Percentiles rank a stretch among this genome's conserved stretches.
These are phyloP conservation scores for Hericium alpestre DNA, from an alignment of 768 basidiomycete species.

Conservation along the genomic window DNA sequence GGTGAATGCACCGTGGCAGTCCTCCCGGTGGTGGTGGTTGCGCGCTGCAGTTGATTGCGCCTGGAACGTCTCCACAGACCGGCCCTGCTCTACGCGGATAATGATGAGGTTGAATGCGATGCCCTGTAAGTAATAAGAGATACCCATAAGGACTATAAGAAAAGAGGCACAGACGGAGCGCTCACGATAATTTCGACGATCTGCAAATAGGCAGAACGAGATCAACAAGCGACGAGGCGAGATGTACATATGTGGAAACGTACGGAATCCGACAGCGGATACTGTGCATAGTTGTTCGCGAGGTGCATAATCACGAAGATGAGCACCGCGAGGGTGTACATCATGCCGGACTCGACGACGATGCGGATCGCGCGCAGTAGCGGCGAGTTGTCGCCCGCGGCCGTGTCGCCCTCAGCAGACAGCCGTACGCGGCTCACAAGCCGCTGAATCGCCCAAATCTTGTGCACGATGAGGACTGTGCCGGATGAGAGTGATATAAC, in stretches of 20 bases:
- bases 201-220: background rate
- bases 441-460: background rate
- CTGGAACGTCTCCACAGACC: constrained; percentile 3
- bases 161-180: too few species aligned
- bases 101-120: constrained; percentile 24
- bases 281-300: constrained; percentile 16
- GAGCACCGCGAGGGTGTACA: constrained; percentile 17
- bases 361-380: constrained; percentile 15
- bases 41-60: too few species aligned
- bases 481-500: too few species aligned
- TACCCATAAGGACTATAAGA: too few species aligned
- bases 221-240: background rate
- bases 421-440: background rate
- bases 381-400: background rate
- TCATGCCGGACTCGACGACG: constrained; percentile 21
- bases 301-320: constrained; percentile 15
- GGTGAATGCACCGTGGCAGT: too few species aligned
- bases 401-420: background rate
- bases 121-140: background rate
- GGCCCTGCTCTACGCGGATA: constrained; percentile 14
- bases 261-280: constrained; percentile 17
- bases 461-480: background rate
- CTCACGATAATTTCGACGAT: background rate
- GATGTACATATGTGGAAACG: background rate
- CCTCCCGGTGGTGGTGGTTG: too few species aligned